phyloP scores from a whole-genome alignment of 2,329 filamentous ascomycete genomes.

The Camillea tinctor region DNA sequence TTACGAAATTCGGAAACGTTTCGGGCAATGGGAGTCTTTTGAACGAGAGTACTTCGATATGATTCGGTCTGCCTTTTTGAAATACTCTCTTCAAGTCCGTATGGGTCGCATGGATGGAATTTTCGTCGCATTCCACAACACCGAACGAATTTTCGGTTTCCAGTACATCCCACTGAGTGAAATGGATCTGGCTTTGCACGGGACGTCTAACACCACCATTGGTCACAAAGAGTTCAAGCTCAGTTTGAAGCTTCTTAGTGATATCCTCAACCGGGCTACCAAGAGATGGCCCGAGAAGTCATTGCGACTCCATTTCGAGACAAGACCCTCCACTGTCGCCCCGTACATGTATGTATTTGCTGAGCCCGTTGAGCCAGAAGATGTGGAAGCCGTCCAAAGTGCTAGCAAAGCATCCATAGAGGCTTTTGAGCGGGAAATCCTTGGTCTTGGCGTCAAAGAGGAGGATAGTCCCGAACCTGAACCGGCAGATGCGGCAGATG shows the following conservation, averaged over 20 bases:
- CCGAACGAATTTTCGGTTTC: conserved; percentile 92
- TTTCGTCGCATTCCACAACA: conserved; percentile 95
- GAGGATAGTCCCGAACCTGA: conserved; percentile 29
- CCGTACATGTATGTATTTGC: conserved; percentile 88
- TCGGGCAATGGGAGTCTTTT: conserved; percentile 84
- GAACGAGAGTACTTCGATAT: conserved; percentile 97
- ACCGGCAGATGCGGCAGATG: too few species aligned
- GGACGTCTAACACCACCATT: conserved; percentile 60
- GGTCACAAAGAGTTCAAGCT: conserved; percentile 85
- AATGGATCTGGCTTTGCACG: conserved; percentile 90
- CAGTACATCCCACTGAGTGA: conserved; percentile 87
- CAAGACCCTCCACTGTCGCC: conserved; percentile 51
- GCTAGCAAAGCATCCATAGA: conserved; percentile 63
- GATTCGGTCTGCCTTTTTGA: conserved; percentile 90
- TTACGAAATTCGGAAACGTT: conserved; percentile 78
- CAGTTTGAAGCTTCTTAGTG: conserved; percentile 76
- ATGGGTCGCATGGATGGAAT: conserved; percentile 99
- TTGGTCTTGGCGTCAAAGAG: conserved; percentile 46
- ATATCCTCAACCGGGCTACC: conserved; percentile 73
- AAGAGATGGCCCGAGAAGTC: conserved; percentile 72
- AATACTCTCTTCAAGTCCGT: conserved; percentile 93
- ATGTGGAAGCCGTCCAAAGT: conserved; percentile 73
- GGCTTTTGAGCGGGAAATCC: conserved; percentile 64
- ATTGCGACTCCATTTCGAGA: conserved; percentile 79
- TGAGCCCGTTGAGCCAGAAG: conserved; percentile 72